Percentiles rank a stretch among this genome's conserved stretches.
phyloP scores from a whole-genome alignment of 768 basidiomycete genomes.

The Boletus rubroflammeus region DNA sequence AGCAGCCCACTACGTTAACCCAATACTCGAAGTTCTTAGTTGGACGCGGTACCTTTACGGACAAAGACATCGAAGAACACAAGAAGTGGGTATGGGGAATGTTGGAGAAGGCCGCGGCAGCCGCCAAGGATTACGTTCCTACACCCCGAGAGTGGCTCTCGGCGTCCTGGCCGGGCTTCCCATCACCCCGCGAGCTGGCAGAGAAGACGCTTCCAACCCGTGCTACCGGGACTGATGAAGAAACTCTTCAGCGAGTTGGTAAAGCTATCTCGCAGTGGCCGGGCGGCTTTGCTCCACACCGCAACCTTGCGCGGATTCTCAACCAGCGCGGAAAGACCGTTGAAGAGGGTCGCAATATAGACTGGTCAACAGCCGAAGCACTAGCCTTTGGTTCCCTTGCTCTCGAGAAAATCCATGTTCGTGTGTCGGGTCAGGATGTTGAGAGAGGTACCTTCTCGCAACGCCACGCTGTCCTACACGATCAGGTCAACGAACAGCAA shows the following conservation, averaged over 20 bases:
- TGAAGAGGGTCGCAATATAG: slow-evolving; percentile 87
- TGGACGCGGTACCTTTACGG: slow-evolving; percentile 89
- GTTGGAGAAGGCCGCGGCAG: slow-evolving; percentile 95
- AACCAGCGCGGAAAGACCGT: slow-evolving; percentile 83
- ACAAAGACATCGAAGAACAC: slow-evolving; percentile 96
- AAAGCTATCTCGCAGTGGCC: slow-evolving; percentile 86
- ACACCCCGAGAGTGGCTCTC: slow-evolving; percentile 97
- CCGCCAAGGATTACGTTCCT: slow-evolving; percentile 92
- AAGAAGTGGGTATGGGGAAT: slow-evolving; percentile 99
- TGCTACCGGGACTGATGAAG: slow-evolving; percentile 75
- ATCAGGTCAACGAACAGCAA: slow-evolving; percentile 88
- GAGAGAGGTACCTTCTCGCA: slow-evolving; percentile 99
- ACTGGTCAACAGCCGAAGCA: slow-evolving; percentile 98
- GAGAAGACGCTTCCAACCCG: slow-evolving; percentile 90
- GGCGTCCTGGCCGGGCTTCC: slow-evolving; percentile 97
- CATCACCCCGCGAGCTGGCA: slow-evolving; percentile 91
- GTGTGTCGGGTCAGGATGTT: slow-evolving; percentile 96
- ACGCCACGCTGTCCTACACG: slow-evolving; percentile 94
- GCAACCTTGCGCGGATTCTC: slow-evolving; percentile 93
- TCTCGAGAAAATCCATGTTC: slow-evolving; percentile 90
- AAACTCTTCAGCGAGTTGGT: slow-evolving; percentile 78
- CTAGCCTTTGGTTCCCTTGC: slow-evolving; percentile 93
- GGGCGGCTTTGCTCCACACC: slow-evolving; percentile 79
- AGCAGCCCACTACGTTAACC: slow-evolving; percentile 87
- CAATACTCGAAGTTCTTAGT: slow-evolving; percentile 90